Evolutionary conservation across 768 basidiomycete species (phyloP).

Genomic region (Scleroderma bovista): DNA sequence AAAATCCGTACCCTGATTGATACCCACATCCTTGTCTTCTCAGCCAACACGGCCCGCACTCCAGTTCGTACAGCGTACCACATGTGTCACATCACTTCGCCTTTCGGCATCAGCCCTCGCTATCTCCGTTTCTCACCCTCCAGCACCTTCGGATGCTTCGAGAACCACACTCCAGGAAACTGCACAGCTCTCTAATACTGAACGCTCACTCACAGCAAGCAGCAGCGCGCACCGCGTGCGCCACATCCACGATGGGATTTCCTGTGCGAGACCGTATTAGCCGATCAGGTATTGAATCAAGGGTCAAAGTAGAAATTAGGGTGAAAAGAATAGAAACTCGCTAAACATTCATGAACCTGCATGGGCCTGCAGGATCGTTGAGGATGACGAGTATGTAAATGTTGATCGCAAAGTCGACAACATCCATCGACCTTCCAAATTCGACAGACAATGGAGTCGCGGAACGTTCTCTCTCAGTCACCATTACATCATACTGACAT

Average conservation of each 20-base stretch:
- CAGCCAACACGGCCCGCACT: too few relatives aligned
- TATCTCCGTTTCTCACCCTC: neutral
- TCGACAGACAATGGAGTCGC: conserved; percentile 11
- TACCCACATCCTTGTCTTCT: too few relatives aligned
- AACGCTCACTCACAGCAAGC: conserved; percentile 44
- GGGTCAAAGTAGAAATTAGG: neutral
- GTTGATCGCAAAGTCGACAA: neutral
- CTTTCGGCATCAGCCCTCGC: neutral
- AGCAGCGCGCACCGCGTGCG: conserved; percentile 43
- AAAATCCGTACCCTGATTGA: too few relatives aligned
- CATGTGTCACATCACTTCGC: neutral
- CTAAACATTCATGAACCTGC: neutral
- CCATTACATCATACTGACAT: neutral
- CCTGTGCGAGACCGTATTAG: conserved; percentile 22
- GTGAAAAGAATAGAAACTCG: neutral
- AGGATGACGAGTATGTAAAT: neutral
- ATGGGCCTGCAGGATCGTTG: neutral
- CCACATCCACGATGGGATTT: conserved; percentile 28
- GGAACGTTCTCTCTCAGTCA: conserved; percentile 2
- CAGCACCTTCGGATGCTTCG: neutral
- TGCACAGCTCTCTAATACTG: conserved; percentile 49
- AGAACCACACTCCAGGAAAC: conserved; percentile 36
- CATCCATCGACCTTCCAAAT: neutral
- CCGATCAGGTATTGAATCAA: neutral
- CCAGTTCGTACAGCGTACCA: too few relatives aligned